Conservation (phyloP, 345 rosid species). For the Eutrema heterophyllum region DNA sequence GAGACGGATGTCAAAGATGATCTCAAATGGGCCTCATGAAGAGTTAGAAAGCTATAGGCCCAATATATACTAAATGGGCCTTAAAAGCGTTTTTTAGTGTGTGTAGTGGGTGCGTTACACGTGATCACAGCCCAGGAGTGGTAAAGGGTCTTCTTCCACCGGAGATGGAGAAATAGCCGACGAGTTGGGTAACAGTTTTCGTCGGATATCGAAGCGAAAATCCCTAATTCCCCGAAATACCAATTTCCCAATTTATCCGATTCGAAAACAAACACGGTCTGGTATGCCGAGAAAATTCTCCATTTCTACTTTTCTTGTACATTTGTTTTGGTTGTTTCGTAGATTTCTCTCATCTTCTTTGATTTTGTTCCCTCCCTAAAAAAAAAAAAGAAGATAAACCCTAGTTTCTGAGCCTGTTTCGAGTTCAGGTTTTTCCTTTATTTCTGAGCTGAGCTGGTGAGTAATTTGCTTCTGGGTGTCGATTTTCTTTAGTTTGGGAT, state of each 20-base stretch:
- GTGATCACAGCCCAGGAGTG: constrained; percentile 11
- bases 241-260: constrained; percentile 10
- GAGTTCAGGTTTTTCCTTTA: constrained; percentile 23
- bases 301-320: constrained; percentile 30
- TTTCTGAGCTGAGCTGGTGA: constrained; percentile 34
- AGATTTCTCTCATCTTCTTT: constrained; percentile 19
- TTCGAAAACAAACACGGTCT: constrained; percentile 32
- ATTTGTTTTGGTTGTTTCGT: constrained; percentile 37
- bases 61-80: constrained; percentile 1
- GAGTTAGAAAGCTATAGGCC: background rate
- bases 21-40: background rate
- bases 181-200: constrained; percentile 4
- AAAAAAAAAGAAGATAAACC: constrained; percentile 12
- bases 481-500: constrained; percentile 6
- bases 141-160: background rate
- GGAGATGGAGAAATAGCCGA: constrained; percentile 26
- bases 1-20: no score
- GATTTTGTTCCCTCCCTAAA: constrained; percentile 26
- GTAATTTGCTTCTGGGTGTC: constrained; percentile 28
- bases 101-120: constrained; percentile 8
- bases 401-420: constrained; percentile 28
- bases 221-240: constrained; percentile 22
- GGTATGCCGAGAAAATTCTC: constrained; percentile 37
- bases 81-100: background rate
- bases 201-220: constrained; percentile 33